Conservation (phyloP, 2,329 filamentous ascomycete species). For the Alternaria incomplexa region DNA sequence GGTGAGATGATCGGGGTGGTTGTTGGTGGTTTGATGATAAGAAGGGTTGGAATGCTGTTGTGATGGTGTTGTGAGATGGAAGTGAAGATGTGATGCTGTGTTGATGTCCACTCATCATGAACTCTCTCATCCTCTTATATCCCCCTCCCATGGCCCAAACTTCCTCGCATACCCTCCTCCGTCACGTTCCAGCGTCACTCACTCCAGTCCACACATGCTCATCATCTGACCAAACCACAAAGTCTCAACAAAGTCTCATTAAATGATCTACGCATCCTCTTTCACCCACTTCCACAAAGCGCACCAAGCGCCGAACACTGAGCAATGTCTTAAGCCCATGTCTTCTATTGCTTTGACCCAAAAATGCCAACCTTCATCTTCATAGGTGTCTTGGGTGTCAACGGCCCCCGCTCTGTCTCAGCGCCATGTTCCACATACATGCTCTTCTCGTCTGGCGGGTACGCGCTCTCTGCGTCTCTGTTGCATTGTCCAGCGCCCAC, state of each 20-base stretch:
- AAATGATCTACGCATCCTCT: not conserved
- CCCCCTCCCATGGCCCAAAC: not conserved
- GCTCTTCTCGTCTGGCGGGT: not conserved
- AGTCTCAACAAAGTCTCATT: not conserved
- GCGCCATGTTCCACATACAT: slow-evolving; percentile 2
- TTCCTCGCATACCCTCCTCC: not conserved
- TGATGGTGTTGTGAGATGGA: not conserved
- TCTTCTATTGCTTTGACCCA: not conserved
- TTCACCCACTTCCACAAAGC: not conserved
- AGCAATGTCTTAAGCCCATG: not conserved
- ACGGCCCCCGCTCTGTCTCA: not conserved
- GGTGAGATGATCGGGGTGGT: not conserved
- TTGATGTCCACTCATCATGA: not conserved
- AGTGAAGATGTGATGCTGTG: not conserved
- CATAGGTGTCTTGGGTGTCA: slow-evolving; percentile 1
- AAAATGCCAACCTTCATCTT: slow-evolving; percentile 11
- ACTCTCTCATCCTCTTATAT: not conserved
- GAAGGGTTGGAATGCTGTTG: not conserved
- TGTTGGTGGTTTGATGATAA: not conserved
- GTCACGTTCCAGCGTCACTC: not conserved
- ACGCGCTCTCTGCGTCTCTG: not conserved
- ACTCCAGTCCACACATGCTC: not conserved
- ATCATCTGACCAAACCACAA: not conserved
- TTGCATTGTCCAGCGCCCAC: slow-evolving; percentile 6
- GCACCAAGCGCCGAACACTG: not conserved